Evolutionary conservation across 2,329 filamentous ascomycete genomes (phyloP).

Genomic region (Fusarium newnesense): DNA sequence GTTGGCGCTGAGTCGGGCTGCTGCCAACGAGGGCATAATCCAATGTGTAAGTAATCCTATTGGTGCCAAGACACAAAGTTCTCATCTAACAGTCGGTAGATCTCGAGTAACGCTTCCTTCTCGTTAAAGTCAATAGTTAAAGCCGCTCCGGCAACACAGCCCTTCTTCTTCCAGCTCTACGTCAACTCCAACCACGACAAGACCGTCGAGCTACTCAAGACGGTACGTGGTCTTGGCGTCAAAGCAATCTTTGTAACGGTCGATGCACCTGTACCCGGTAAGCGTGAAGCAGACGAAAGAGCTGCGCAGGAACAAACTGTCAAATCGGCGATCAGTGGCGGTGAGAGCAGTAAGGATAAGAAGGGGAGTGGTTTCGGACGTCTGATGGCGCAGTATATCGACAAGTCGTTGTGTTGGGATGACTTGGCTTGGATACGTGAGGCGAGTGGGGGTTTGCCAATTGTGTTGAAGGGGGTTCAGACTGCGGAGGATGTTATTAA

Average conservation of each 20-base stretch:
- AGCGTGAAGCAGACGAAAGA: constrained; percentile 67
- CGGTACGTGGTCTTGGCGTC: constrained; percentile 58
- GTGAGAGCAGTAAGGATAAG: constrained; percentile 58
- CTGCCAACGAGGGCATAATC: constrained; percentile 39
- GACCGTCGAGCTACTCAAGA: constrained; percentile 56
- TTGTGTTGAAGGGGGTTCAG: constrained; percentile 68
- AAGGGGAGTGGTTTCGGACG: constrained; percentile 65
- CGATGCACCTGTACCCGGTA: constrained; percentile 65
- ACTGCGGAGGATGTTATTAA: constrained; percentile 63
- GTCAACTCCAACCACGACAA: constrained; percentile 62
- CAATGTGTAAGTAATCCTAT: constrained; percentile 31
- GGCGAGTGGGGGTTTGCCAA: constrained; percentile 54
- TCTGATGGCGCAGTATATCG: constrained; percentile 63
- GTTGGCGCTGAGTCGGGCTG: constrained; percentile 41
- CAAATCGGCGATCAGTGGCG: constrained; percentile 52
- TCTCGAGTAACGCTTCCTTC: constrained; percentile 42
- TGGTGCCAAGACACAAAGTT: rapidly evolving
- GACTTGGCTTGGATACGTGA: constrained; percentile 64
- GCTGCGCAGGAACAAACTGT: constrained; percentile 58
- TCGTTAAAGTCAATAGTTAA: constrained; percentile 37
- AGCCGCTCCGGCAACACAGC: constrained; percentile 27
- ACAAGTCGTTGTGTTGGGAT: constrained; percentile 61
- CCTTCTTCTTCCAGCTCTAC: constrained; percentile 58
- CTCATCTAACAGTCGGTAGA: neutral
- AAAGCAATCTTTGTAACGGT: constrained; percentile 61